A percentile compares a stretch with the other conserved stretches of the same genome.
Evolutionary conservation across 257 asterid species (phyloP).

Genomic region (Craterostigma plantagineum): DNA sequence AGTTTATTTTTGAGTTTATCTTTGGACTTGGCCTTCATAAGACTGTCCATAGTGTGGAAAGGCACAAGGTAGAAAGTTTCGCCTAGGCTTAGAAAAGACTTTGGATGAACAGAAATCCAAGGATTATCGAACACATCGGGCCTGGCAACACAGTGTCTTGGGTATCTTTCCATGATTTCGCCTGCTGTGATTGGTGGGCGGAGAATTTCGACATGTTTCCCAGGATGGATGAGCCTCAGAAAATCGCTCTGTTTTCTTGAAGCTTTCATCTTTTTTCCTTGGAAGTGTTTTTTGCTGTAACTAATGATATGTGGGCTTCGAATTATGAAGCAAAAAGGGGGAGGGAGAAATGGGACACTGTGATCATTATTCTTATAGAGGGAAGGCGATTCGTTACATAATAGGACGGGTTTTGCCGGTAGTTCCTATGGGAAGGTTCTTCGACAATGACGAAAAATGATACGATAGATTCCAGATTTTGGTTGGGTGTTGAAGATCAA

Average conservation of each 20-base stretch:
- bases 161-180: constrained; percentile 26
- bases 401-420: too few relatives aligned
- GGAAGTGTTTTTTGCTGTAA: too few relatives aligned
- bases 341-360: constrained; percentile 7
- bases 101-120: constrained; percentile 36
- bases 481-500: too few relatives aligned
- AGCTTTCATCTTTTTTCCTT: constrained; percentile 12
- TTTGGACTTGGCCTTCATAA: constrained; percentile 6
- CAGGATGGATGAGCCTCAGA: constrained; percentile 33
- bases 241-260: constrained; percentile 16
- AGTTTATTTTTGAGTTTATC: too few relatives aligned
- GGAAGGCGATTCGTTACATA: background rate
- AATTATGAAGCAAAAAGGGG: too few relatives aligned
- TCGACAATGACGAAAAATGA: constrained; percentile 5
- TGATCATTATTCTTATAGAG: constrained; percentile 6
- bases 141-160: constrained; percentile 34
- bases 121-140: constrained; percentile 47
- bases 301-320: too few relatives aligned
- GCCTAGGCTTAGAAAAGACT: constrained; percentile 14
- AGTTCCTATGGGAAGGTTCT: constrained; percentile 4
- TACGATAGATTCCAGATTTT: background rate
- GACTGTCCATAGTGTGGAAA: constrained; percentile 9
- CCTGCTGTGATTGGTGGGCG: constrained; percentile 25
- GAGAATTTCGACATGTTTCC: constrained; percentile 22
- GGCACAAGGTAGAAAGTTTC: constrained; percentile 13